phyloP scores from a whole-genome alignment of 2,329 filamentous ascomycete genomes.

The Pleoardoris graminearum region DNA sequence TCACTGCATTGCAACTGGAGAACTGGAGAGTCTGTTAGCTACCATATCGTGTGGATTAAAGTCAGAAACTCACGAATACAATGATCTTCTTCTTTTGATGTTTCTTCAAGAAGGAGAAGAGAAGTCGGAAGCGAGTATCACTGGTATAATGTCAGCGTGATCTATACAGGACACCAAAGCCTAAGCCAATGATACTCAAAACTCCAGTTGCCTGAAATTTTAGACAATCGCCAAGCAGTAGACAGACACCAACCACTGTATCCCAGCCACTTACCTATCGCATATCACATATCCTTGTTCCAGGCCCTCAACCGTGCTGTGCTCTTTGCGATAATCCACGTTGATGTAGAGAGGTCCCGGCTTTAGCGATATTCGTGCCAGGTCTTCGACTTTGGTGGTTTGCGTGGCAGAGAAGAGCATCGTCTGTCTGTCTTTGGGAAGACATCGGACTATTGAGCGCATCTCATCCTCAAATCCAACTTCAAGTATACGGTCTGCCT shows the following conservation, averaged over 20 bases:
- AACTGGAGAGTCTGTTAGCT: no score
- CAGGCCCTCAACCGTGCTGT: slow-evolving; percentile 87
- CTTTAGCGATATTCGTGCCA: slow-evolving; percentile 89
- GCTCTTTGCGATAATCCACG: slow-evolving; percentile 86
- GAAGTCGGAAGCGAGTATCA: slow-evolving; percentile 88
- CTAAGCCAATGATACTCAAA: no score
- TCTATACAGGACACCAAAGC: neutral
- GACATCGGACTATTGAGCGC: slow-evolving; percentile 91
- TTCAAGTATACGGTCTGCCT: slow-evolving; percentile 94
- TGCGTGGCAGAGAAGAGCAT: slow-evolving; percentile 99
- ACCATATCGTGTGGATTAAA: no score
- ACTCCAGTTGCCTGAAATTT: no score
- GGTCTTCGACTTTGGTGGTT: slow-evolving; percentile 96
- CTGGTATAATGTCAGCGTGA: neutral
- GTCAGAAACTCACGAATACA: no score
- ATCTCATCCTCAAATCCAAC: slow-evolving; percentile 99
- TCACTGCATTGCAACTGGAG: slow-evolving; percentile 82
- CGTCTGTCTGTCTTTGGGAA: slow-evolving; percentile 84
- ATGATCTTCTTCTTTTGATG: slow-evolving; percentile 97
- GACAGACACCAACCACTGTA: no score
- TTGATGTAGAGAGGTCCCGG: slow-evolving; percentile 95
- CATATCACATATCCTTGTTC: slow-evolving; percentile 97
- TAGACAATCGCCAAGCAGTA: no score
- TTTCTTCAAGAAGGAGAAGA: slow-evolving; percentile 92
- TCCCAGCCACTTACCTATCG: no score